A percentile compares a stretch with the other conserved stretches of the same genome.
Conservation (phyloP, 306 rosid genomes). For the Fagus sylvatica region DNA sequence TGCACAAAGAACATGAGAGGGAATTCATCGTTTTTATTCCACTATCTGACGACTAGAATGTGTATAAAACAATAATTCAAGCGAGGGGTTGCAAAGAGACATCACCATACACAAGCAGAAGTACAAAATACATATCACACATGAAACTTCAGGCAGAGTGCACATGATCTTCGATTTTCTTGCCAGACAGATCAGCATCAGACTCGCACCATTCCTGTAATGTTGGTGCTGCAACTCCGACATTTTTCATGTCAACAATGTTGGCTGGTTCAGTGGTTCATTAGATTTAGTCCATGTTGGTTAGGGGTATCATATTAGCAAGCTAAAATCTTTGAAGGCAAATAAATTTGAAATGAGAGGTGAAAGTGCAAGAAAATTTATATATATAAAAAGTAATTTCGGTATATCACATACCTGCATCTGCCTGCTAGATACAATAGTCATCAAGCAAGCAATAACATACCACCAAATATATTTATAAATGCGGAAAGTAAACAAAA, state of each 20-base stretch:
- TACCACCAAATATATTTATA: neutral
- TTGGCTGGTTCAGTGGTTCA: constrained; percentile 79
- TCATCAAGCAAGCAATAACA: neutral
- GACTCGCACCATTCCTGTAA: constrained; percentile 61
- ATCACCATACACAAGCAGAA: neutral
- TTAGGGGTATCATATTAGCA: neutral
- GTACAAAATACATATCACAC: neutral
- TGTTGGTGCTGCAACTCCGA: constrained; percentile 67
- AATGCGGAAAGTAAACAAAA: neutral
- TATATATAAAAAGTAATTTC: neutral
- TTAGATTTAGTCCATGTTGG: constrained; percentile 3
- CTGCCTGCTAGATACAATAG: neutral
- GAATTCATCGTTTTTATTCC: neutral
- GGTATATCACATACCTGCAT: neutral
- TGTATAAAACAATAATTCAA: neutral
- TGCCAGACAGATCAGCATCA: constrained; percentile 38
- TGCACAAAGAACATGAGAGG: neutral
- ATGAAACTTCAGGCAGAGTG: constrained; percentile 8
- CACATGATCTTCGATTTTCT: constrained; percentile 8
- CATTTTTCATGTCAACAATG: constrained; percentile 74
- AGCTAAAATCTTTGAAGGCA: constrained; percentile 4
- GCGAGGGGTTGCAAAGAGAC: neutral
- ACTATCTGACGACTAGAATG: neutral
- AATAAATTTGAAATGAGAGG: neutral
- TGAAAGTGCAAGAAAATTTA: neutral